These are phyloP conservation scores for Homolaphlyctis polyrhiza DNA, from an alignment of 371 early-diverging fungal genomes.

Conservation along the genomic window DNA sequence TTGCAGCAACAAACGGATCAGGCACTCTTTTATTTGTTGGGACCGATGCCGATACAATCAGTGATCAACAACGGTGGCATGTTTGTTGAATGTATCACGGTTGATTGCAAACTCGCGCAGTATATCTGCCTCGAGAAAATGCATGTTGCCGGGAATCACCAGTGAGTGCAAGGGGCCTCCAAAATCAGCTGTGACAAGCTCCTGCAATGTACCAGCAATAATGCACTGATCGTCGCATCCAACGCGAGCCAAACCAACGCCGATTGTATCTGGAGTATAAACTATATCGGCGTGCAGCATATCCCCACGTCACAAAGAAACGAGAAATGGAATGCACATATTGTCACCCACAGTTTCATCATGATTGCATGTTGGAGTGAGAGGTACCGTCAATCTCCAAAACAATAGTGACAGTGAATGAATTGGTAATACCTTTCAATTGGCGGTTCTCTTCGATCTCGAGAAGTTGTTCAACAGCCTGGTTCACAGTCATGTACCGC, in stretches of 20 bases:
- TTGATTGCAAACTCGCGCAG: constrained; percentile 70
- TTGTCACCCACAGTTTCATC: too few relatives aligned
- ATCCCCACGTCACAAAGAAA: too few relatives aligned
- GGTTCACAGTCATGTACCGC: constrained; percentile 90
- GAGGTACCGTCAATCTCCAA: not conserved
- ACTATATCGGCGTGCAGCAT: constrained; percentile 36
- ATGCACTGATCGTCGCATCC: constrained; percentile 82
- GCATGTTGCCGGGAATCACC: constrained; percentile 89
- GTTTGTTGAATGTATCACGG: constrained; percentile 58
- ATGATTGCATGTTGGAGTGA: too few relatives aligned
- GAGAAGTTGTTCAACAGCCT: constrained; percentile 4
- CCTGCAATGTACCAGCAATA: constrained; percentile 82
- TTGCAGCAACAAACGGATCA: too few relatives aligned
- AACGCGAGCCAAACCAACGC: constrained; percentile 92
- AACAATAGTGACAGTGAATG: too few relatives aligned
- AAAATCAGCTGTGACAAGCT: constrained; percentile 80
- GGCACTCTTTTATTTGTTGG: too few relatives aligned
- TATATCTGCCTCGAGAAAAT: constrained; percentile 90
- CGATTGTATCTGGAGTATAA: constrained; percentile 75
- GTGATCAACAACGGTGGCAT: constrained; percentile 27
- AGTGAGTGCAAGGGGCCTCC: constrained; percentile 97
- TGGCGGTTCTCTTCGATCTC: constrained; percentile 6
- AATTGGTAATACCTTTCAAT: not conserved
- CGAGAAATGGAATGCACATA: too few relatives aligned
- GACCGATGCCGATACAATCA: too few relatives aligned